A percentile compares a stretch with the other conserved stretches of the same genome.
Conservation (phyloP, 441 rosid genomes). For the Croton laevigatus region DNA sequence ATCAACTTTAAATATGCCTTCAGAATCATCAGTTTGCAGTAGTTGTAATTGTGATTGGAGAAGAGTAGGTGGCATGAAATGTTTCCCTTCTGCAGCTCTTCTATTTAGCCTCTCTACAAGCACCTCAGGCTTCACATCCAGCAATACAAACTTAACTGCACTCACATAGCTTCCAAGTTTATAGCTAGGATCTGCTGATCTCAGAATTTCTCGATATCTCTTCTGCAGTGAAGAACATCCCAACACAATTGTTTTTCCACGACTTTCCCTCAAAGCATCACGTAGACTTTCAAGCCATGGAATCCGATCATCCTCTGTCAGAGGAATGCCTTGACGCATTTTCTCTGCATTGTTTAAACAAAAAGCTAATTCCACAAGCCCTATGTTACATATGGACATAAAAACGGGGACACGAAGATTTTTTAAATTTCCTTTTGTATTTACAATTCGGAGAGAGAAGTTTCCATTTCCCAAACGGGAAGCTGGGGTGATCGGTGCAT, state of each 20-base stretch:
- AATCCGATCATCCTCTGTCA: slow-evolving; percentile 63
- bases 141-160: slow-evolving; percentile 49
- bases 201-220: slow-evolving; percentile 62
- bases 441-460: too few species aligned
- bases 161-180: slow-evolving; percentile 35
- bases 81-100: slow-evolving; percentile 63
- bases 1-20: slow-evolving; percentile 52
- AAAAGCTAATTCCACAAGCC: not conserved
- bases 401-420: too few species aligned
- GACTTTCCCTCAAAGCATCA: slow-evolving; percentile 35
- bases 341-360: slow-evolving; percentile 40
- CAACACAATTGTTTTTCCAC: slow-evolving; percentile 47
- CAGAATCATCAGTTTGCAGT: slow-evolving; percentile 59
- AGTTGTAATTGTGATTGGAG: slow-evolving; percentile 75
- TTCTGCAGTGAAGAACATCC: slow-evolving; percentile 76
- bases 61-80: slow-evolving; percentile 75
- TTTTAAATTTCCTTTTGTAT: too few species aligned
- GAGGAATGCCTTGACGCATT: slow-evolving; percentile 60
- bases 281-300: slow-evolving; percentile 66
- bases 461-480: too few species aligned
- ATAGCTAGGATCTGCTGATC: slow-evolving; percentile 62
- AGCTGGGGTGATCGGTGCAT: too few species aligned
- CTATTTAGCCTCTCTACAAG: slow-evolving; percentile 48
- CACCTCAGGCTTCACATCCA: slow-evolving; percentile 53
- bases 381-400: too few species aligned